phyloP scores from a whole-genome alignment of 441 rosid species.

The Theobroma grandiflorum region DNA sequence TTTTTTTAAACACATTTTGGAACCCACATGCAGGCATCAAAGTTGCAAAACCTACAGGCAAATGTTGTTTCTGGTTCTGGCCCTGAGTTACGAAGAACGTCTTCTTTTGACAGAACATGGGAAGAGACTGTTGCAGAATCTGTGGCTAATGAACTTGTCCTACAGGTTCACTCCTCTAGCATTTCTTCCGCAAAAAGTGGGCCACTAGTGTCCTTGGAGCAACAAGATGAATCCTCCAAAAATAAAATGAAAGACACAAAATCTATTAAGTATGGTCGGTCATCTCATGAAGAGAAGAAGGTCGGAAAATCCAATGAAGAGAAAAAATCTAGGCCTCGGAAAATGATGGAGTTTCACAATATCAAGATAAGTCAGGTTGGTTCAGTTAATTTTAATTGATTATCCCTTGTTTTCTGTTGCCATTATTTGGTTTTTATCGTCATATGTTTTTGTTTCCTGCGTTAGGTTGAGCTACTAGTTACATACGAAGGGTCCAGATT shows the following conservation, averaged over 20 bases:
- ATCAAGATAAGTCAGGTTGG: conserved; percentile 97
- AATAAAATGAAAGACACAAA: conserved; percentile 72
- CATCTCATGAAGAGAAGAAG: conserved; percentile 91
- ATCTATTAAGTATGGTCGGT: conserved; percentile 68
- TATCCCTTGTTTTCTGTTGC: conserved; percentile 4
- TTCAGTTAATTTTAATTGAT: conserved; percentile 23
- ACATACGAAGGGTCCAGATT: conserved; percentile 96
- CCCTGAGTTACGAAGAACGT: conserved; percentile 84
- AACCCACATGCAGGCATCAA: conserved; percentile 47
- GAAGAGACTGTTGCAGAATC: conserved; percentile 97
- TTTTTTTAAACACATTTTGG: conserved; percentile 14
- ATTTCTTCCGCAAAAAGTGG: conserved; percentile 56
- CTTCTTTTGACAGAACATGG: conserved; percentile 96
- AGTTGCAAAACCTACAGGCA: conserved; percentile 41
- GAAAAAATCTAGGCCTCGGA: conserved; percentile 86
- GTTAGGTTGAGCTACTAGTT: conserved; percentile 85
- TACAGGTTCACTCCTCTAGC: conserved; percentile 40
- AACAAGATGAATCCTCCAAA: conserved; percentile 77
- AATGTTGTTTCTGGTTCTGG: conserved; percentile 50
- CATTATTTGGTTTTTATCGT: conserved; percentile 16
- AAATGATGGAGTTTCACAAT: conserved; percentile 86
- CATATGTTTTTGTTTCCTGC: conserved; percentile 29
- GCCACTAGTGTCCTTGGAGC: conserved; percentile 59
- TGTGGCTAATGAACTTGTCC: conserved; percentile 88
- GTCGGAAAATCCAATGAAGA: conserved; percentile 71